Evolutionary conservation across 768 basidiomycete genomes (phyloP).

Genomic region (Serendipita sp.): DNA sequence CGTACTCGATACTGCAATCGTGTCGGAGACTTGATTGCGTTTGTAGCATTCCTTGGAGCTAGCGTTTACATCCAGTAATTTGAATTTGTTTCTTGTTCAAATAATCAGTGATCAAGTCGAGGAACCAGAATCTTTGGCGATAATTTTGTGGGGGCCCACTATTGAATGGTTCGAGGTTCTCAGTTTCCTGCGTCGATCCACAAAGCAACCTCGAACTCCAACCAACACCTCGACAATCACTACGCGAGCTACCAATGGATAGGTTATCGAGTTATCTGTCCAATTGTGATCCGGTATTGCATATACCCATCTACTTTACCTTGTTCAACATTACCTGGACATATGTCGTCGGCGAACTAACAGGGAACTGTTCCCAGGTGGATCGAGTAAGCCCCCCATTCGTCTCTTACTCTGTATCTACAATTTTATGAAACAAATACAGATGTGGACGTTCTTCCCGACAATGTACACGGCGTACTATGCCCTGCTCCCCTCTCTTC

Average conservation of each 20-base stretch:
- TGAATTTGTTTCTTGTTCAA: no score
- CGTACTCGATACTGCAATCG: slow-evolving; percentile 2
- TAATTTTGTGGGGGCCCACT: no score
- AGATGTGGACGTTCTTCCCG: slow-evolving; percentile 34
- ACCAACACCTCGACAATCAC: no score
- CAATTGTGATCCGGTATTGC: slow-evolving; percentile 5
- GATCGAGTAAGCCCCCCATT: slow-evolving; percentile 67
- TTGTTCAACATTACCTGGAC: slow-evolving; percentile 29
- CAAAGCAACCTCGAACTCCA: no score
- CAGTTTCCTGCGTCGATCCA: no score
- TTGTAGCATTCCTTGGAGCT: no score
- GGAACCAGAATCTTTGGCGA: no score
- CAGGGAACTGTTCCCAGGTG: slow-evolving; percentile 72
- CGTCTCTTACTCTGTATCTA: background rate
- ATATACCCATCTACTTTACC: slow-evolving; percentile 42
- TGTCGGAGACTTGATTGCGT: background rate
- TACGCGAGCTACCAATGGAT: background rate
- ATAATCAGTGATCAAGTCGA: no score
- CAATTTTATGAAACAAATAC: background rate
- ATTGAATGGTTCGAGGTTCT: no score
- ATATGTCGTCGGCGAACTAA: slow-evolving; percentile 48
- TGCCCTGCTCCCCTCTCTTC: slow-evolving; percentile 55
- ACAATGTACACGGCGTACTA: slow-evolving; percentile 67
- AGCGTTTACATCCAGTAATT: no score
- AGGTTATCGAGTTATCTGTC: background rate